A percentile compares a stretch with the other conserved stretches of the same genome.
phyloP scores from a whole-genome alignment of 1,284 basidiomycete genomes.

The Rhizoctonia solani region DNA sequence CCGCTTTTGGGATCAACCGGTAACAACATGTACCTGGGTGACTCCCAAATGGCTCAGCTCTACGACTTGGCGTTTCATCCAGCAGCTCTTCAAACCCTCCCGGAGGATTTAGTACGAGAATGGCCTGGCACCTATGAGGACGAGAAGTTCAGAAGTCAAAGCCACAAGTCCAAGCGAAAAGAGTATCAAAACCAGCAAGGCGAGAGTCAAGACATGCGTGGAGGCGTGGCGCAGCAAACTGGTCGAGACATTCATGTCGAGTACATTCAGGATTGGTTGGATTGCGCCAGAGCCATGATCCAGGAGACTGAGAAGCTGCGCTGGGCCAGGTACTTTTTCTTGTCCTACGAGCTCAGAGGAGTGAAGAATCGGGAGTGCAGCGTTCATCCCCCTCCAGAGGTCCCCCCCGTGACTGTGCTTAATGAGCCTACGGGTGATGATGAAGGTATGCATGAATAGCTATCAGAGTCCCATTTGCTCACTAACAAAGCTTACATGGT shows the following conservation, averaged over 20 bases:
- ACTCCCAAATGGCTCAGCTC: background rate
- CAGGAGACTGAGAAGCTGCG: background rate
- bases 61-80: background rate
- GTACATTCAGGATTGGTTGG: background rate
- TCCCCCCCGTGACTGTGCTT: background rate
- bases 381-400: slow-evolving; percentile 16
- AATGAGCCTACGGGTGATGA: background rate
- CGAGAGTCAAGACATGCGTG: background rate
- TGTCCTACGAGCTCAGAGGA: slow-evolving; percentile 12
- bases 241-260: background rate
- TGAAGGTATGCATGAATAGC: background rate
- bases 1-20: background rate
- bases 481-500: too few relatives aligned
- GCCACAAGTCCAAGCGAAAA: too few relatives aligned
- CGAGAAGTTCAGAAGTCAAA: background rate
- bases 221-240: slow-evolving; percentile 3
- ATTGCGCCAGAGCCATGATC: background rate
- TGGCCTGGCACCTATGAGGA: background rate
- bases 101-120: background rate
- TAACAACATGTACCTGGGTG: background rate
- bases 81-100: background rate
- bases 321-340: slow-evolving; percentile 23
- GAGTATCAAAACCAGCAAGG: too few relatives aligned
- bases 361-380: slow-evolving; percentile 1
- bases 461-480: too few relatives aligned